These are phyloP conservation scores for Diaporthe longicolla DNA, from an alignment of 2,329 filamentous ascomycete species.

Conservation along the genomic window DNA sequence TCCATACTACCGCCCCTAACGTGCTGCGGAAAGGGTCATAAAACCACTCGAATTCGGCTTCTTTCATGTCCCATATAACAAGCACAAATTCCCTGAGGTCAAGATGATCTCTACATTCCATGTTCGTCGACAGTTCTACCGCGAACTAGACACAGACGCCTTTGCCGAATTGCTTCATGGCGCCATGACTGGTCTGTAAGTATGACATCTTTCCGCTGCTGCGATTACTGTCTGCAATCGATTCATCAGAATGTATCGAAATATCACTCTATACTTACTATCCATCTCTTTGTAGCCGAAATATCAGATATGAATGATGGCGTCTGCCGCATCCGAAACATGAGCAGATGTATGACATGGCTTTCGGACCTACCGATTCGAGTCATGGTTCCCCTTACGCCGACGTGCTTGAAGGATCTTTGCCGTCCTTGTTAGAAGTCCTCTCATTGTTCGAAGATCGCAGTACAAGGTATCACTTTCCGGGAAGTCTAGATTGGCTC, in stretches of 20 bases:
- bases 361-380: not conserved
- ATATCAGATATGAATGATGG: constrained; percentile 26
- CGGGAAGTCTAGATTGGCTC: too few relatives aligned
- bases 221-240: not conserved
- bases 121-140: constrained; percentile 18
- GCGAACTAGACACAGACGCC: not conserved
- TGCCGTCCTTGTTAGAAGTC: not conserved
- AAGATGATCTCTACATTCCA: constrained; percentile 13
- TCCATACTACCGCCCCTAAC: too few relatives aligned
- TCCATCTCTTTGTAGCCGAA: not conserved
- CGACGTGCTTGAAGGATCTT: too few relatives aligned
- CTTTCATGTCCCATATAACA: not conserved
- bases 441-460: constrained; percentile 10
- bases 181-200: not conserved
- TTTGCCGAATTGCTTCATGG: not conserved
- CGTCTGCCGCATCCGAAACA: not conserved
- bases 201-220: not conserved
- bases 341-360: not conserved
- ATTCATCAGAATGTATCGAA: not conserved
- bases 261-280: not conserved
- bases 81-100: not conserved
- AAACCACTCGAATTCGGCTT: constrained; percentile 17
- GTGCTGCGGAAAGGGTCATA: not conserved
- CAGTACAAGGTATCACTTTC: too few relatives aligned
- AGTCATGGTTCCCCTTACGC: too few relatives aligned